Percentiles rank a stretch among this genome's conserved stretches.
phyloP scores from a whole-genome alignment of 768 basidiomycete species.

The Hortiboletus flavorubellus region DNA sequence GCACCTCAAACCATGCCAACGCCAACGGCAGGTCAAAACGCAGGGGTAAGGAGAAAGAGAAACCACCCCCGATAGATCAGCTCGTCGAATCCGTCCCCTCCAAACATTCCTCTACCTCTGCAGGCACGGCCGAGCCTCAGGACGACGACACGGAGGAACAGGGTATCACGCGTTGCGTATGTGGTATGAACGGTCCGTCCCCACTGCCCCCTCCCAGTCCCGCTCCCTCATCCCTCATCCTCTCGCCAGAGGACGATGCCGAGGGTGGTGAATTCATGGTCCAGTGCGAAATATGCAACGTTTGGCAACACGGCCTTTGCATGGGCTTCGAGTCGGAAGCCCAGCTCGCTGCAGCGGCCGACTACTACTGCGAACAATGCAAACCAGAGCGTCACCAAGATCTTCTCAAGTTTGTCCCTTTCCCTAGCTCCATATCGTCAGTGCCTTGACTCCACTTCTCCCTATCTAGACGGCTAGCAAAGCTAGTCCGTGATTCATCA shows the following conservation, averaged over 20 bases:
- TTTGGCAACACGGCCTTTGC: slow-evolving; percentile 97
- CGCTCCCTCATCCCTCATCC: slow-evolving; percentile 24
- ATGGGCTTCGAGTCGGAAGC: slow-evolving; percentile 87
- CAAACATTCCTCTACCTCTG: slow-evolving; percentile 28
- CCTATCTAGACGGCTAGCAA: slow-evolving; percentile 59
- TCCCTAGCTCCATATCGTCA: slow-evolving; percentile 12
- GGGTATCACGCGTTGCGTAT: slow-evolving; percentile 78
- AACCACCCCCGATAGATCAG: slow-evolving; percentile 33
- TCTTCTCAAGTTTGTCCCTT: slow-evolving; percentile 66
- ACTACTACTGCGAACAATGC: slow-evolving; percentile 95
- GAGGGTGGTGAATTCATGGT: slow-evolving; percentile 96
- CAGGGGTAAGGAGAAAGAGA: slow-evolving; percentile 66
- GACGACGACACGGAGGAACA: slow-evolving; percentile 49
- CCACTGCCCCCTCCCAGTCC: slow-evolving; percentile 5
- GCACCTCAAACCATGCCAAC: slow-evolving; percentile 27
- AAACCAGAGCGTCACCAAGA: slow-evolving; percentile 82
- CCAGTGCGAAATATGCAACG: slow-evolving; percentile 94
- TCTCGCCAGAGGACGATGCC: slow-evolving; percentile 61
- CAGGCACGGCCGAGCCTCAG: slow-evolving; percentile 36
- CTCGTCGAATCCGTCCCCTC: slow-evolving; percentile 26
- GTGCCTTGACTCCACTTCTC: slow-evolving; percentile 15
- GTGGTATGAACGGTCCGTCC: slow-evolving; percentile 71
- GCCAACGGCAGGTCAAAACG: slow-evolving; percentile 51
- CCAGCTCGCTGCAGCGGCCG: slow-evolving; percentile 66
- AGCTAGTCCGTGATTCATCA: slow-evolving; percentile 61